These are phyloP conservation scores for Thinopyrum obtusiflorum DNA, from an alignment of 202 grass and related monocot species.

Conservation along the genomic window DNA sequence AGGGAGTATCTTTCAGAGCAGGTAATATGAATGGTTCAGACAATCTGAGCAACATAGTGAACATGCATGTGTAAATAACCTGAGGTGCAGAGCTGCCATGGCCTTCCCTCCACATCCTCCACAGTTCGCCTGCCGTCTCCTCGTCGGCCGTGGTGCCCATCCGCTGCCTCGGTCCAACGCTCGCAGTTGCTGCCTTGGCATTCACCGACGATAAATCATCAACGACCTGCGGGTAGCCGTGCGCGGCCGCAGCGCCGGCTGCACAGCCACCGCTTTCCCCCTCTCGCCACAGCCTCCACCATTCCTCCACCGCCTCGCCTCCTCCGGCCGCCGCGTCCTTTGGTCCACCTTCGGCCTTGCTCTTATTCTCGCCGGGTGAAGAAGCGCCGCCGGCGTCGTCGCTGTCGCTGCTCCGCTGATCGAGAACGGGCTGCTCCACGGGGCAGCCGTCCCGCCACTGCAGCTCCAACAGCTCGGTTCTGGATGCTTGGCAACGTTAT, in stretches of 20 bases:
- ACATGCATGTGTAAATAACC: neutral
- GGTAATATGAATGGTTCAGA: too few species aligned
- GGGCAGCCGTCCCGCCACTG: slow-evolving; percentile 17
- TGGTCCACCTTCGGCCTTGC: neutral
- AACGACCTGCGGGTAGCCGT: neutral
- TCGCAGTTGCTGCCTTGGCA: neutral
- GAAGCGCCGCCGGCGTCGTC: neutral
- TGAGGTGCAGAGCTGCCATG: neutral
- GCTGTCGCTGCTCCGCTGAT: neutral
- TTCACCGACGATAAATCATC: neutral
- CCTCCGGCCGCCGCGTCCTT: neutral
- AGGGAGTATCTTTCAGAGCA: too few species aligned
- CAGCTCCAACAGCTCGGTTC: slow-evolving; percentile 11
- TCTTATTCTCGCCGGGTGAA: neutral
- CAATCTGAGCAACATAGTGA: neutral
- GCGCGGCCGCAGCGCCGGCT: neutral
- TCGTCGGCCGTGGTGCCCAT: neutral
- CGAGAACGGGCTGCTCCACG: slow-evolving; percentile 1
- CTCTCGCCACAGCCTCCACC: slow-evolving; percentile 18
- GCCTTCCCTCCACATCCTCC: slow-evolving; percentile 14
- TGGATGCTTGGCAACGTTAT: neutral
- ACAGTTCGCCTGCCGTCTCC: neutral
- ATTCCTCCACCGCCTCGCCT: neutral
- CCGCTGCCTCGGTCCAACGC: neutral
- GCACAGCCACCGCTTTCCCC: neutral